phyloP scores from a whole-genome alignment of 441 rosid genomes.

The Flueggea neowawraea region DNA sequence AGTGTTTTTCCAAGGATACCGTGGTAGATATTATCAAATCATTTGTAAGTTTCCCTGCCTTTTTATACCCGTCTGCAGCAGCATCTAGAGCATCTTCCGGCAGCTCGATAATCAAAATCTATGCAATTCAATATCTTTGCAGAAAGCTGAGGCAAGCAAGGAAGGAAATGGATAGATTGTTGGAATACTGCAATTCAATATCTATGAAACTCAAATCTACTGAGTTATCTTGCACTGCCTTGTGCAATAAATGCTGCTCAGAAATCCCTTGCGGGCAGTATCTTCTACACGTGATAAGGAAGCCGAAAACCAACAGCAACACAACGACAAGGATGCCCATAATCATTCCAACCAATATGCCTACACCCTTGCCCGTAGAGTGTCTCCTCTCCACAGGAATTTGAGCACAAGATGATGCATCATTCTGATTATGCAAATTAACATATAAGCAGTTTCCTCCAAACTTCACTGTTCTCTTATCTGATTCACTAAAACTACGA shows the following conservation, averaged over 20 bases:
- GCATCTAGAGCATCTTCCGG: too few relatives aligned
- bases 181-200: slow-evolving; percentile 47
- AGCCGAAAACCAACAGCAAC: slow-evolving; percentile 37
- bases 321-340: slow-evolving; percentile 30
- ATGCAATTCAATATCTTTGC: slow-evolving; percentile 9
- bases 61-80: background rate
- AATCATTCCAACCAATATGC: slow-evolving; percentile 38
- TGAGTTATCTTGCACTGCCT: slow-evolving; percentile 40
- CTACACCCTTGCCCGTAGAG: slow-evolving; percentile 34
- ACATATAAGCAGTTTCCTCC: slow-evolving; percentile 65
- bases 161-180: slow-evolving; percentile 79
- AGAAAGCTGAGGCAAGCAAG: slow-evolving; percentile 78
- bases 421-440: slow-evolving; percentile 39
- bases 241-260: slow-evolving; percentile 51
- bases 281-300: slow-evolving; percentile 36
- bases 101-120: background rate
- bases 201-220: too few relatives aligned
- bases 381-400: slow-evolving; percentile 23
- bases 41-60: slow-evolving; percentile 46
- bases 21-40: slow-evolving; percentile 67
- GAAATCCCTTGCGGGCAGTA: slow-evolving; percentile 36
- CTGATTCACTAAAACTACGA: slow-evolving; percentile 37
- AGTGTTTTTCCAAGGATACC: slow-evolving; percentile 72
- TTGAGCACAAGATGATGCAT: slow-evolving; percentile 48
- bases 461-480: slow-evolving; percentile 24